These are phyloP conservation scores for Beauveria medogensis DNA, from an alignment of 2,329 filamentous ascomycete genomes.

Conservation along the genomic window DNA sequence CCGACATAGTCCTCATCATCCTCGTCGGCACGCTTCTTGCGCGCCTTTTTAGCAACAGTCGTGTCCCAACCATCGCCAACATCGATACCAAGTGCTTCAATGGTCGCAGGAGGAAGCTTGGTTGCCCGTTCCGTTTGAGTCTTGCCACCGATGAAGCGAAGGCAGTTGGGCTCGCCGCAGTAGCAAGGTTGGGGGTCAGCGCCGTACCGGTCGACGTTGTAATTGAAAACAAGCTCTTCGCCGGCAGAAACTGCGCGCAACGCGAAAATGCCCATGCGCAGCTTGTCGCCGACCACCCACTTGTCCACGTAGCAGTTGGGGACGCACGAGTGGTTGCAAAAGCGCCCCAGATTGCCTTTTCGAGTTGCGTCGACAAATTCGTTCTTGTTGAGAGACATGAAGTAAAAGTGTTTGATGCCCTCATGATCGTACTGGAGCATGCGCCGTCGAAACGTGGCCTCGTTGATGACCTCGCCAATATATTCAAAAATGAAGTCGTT, in stretches of 20 bases:
- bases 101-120: constrained; percentile 79
- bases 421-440: constrained; percentile 93
- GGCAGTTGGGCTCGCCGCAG: constrained; percentile 89
- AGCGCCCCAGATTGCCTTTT: constrained; percentile 89
- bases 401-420: constrained; percentile 98
- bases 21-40: constrained; percentile 85
- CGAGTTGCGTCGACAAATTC: constrained; percentile 98
- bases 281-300: constrained; percentile 94
- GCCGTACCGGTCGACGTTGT: constrained; percentile 97
- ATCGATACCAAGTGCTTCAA: constrained; percentile 93
- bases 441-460: constrained; percentile 77
- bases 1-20: constrained; percentile 96
- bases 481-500: constrained; percentile 98
- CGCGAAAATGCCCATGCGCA: constrained; percentile 98
- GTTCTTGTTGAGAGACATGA: constrained; percentile 95
- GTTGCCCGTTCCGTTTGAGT: constrained; percentile 94
- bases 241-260: constrained; percentile 75
- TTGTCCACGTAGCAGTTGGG: constrained; percentile 99
- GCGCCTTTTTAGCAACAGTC: constrained; percentile 77
- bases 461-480: constrained; percentile 95
- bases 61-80: constrained; percentile 90
- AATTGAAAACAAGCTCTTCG: constrained; percentile 97
- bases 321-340: constrained; percentile 98
- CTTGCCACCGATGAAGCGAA: constrained; percentile 93
- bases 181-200: constrained; percentile 96